Evolutionary conservation across 768 basidiomycete species (phyloP).

Genomic region (Paxillus ammoniavirescens): DNA sequence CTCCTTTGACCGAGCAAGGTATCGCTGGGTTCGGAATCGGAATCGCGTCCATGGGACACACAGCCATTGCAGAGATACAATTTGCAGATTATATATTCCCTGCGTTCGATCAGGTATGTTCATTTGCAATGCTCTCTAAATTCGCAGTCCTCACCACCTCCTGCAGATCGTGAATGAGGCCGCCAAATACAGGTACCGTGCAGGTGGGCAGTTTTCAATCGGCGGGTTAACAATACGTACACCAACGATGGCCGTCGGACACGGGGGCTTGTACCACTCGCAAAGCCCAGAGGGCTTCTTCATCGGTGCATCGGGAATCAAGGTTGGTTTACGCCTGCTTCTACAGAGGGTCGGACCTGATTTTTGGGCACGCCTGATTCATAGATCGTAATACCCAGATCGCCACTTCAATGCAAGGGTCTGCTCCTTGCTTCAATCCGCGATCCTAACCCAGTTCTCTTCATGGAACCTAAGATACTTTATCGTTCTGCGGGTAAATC

Average conservation of each 20-base stretch:
- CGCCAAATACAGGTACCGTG: conserved; percentile 89
- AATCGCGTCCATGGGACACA: conserved; percentile 88
- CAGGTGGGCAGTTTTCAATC: conserved; percentile 80
- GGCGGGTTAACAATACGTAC: conserved; percentile 81
- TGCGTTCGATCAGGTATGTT: conserved; percentile 84
- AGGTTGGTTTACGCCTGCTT: conserved; percentile 43
- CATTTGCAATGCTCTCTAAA: not conserved
- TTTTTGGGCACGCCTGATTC: not conserved
- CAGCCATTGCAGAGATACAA: conserved; percentile 92
- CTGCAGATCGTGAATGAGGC: conserved; percentile 88
- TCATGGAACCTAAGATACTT: conserved; percentile 93
- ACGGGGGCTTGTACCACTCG: conserved; percentile 92
- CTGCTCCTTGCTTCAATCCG: conserved; percentile 82
- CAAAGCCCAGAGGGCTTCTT: conserved; percentile 96
- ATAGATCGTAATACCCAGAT: conserved; percentile 85
- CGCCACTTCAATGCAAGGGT: conserved; percentile 95
- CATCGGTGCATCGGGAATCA: conserved; percentile 85
- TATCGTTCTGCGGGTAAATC: conserved; percentile 80
- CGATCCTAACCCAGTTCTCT: conserved; percentile 91
- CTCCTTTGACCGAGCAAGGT: conserved; percentile 88
- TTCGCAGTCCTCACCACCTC: not conserved
- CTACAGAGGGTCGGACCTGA: not conserved
- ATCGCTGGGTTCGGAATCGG: conserved; percentile 96
- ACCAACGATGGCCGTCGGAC: conserved; percentile 90
- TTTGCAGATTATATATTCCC: conserved; percentile 92